Conservation (phyloP, 345 rosid species). For the Brassica juncea region DNA sequence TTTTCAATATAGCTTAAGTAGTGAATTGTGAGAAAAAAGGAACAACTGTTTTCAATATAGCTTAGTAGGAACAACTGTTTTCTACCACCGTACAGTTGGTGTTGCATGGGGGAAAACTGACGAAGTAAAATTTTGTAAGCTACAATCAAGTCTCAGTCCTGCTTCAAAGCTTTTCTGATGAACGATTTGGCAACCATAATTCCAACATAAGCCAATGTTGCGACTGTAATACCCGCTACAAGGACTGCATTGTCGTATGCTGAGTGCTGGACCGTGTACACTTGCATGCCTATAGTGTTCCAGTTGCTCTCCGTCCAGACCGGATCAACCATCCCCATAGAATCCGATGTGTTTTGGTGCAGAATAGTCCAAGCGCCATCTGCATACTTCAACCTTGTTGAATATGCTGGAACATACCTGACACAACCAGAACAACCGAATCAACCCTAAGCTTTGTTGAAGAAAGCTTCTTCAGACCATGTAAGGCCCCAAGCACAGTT, state of each 20-base stretch:
- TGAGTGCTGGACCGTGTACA: conserved; percentile 64
- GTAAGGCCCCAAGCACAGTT: background rate
- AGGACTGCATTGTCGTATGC: conserved; percentile 48
- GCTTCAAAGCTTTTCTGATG: background rate
- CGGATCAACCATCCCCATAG: conserved; percentile 78
- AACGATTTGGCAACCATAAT: background rate
- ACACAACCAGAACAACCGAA: conserved; percentile 8
- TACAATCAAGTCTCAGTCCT: background rate
- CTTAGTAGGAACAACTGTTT: background rate
- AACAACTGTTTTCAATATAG: background rate
- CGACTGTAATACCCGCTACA: background rate
- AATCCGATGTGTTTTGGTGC: conserved; percentile 64
- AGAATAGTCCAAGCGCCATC: conserved; percentile 70
- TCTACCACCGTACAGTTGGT: background rate
- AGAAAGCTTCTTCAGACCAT: background rate
- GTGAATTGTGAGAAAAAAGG: background rate
- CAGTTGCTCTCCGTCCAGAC: conserved; percentile 98
- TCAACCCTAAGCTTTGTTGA: background rate
- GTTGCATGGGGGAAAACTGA: background rate
- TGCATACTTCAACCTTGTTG: conserved; percentile 69
- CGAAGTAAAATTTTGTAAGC: background rate
- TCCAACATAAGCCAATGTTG: background rate
- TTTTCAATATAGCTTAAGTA: background rate
- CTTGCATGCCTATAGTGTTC: conserved; percentile 64
- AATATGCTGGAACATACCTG: conserved; percentile 93